Base-by-base conservation (phyloP, 148 eudicot species). In the Camellia lanceoleosa region DNA sequence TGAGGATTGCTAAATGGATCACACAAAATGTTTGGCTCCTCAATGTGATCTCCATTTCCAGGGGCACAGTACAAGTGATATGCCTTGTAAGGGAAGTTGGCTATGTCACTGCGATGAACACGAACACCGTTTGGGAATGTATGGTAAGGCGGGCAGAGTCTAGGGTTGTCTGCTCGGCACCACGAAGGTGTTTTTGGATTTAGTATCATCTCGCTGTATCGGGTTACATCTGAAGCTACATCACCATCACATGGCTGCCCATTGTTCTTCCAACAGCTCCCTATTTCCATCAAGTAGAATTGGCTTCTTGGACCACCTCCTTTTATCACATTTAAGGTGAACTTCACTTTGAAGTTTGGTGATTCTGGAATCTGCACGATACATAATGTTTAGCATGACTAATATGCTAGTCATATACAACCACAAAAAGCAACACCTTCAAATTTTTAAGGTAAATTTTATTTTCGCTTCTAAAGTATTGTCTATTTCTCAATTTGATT, bases 181-280 rank as follows among this genome's bases (percentile, higher is more conserved):
- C 86, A 82, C n/a, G 82, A 70, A 11, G 81, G 4, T 13, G 90
- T 87, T 16, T 81, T 85, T 5, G 92, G 92, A 80, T 89, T 89
- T 41, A 89, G 65, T 23, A 89, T 89, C 87, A 89, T 86, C 77
- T 89, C 92, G 23, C 90, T 87, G 78, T 89, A 89, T 54, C 92
- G 74, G 8, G 92, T 89, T 9, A 89, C 92, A 11, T 89, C 92
- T 4, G 92, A 78, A 60, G 82, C 59, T 5, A 80, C 83, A 43
- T 89, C 76, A 3, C 92, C 92, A 18, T 89, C 81, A 42, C 92
- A 89, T 12, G 89, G 86, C 46, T 47, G 68, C 16, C 92, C 92
- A n/a, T 89, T 80, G 68, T 89, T 89, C 83, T 89, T 89, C 92
- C 92, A 89, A 74, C 92, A 89, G 73, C 89, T 83, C 44, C 92